Conservation (phyloP, 148 eudicot genomes). For the Rhododendron ovatum region DNA sequence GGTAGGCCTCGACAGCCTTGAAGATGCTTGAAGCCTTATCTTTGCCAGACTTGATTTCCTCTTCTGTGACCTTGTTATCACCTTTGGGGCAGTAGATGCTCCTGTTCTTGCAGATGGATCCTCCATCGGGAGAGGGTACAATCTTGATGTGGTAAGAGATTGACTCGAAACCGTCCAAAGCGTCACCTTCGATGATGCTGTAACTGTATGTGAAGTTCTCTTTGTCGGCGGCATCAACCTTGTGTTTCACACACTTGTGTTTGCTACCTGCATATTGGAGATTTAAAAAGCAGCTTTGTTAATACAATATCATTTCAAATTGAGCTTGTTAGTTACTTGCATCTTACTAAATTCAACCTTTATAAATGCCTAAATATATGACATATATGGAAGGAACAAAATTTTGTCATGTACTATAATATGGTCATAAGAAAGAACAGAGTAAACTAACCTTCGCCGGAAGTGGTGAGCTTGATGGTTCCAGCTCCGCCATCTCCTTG, state of each 20-base stretch:
- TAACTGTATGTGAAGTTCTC: background rate
- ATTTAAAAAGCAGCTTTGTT: background rate
- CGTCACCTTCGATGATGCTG: background rate
- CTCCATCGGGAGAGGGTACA: background rate
- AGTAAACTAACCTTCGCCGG: slow-evolving; percentile 21
- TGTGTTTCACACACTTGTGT: background rate
- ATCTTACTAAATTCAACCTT: too few relatives aligned
- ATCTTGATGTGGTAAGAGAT: background rate
- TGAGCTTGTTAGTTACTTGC: background rate
- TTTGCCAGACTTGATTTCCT: background rate
- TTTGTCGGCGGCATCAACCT: background rate
- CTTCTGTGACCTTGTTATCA: background rate
- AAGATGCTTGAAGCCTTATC: background rate
- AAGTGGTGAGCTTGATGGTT: slow-evolving; percentile 21
- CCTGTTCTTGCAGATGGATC: background rate
- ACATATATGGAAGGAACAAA: background rate
- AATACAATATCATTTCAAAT: background rate
- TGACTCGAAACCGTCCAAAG: background rate
- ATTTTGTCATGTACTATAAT: background rate
- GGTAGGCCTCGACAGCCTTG: background rate
- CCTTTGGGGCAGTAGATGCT: background rate
- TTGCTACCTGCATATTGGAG: background rate
- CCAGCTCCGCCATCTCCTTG: slow-evolving; percentile 11
- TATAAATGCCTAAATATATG: background rate
- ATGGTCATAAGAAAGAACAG: background rate